Conservation (phyloP, 148 eudicot species). For the Vaccinium myrtillus region DNA sequence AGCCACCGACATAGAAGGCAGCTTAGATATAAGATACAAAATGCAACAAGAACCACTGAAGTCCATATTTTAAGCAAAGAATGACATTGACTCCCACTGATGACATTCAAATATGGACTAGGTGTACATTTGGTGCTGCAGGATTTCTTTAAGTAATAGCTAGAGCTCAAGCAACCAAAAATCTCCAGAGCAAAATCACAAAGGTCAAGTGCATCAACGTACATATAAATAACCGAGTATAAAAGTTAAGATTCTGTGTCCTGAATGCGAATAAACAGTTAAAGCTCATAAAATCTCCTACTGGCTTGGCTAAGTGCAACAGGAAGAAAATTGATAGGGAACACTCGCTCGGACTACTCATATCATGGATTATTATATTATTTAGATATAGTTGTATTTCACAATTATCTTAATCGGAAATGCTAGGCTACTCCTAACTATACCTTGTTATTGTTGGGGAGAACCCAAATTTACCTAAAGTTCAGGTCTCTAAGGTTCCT, state of each 20-base stretch:
- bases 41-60: neutral
- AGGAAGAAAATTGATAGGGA: neutral
- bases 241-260: neutral
- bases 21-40: neutral
- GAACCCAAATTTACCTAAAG: neutral
- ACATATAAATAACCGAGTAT: neutral
- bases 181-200: constrained; percentile 4
- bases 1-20: constrained; percentile 3
- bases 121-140: neutral
- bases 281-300: neutral
- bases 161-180: neutral
- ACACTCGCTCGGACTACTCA: neutral
- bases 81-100: neutral
- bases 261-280: neutral
- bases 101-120: neutral
- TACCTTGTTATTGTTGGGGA: neutral
- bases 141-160: neutral
- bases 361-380: no score
- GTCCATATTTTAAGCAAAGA: neutral
- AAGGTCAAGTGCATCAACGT: neutral
- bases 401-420: neutral
- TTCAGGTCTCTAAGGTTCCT: neutral
- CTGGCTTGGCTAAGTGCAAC: neutral
- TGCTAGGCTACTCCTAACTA: neutral
- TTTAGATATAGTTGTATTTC: neutral